A percentile compares a stretch with the other conserved stretches of the same genome.
These are phyloP conservation scores for Sporisorium iseilematis-ciliati DNA, from an alignment of 1,284 basidiomycete genomes.

Conservation along the genomic window DNA sequence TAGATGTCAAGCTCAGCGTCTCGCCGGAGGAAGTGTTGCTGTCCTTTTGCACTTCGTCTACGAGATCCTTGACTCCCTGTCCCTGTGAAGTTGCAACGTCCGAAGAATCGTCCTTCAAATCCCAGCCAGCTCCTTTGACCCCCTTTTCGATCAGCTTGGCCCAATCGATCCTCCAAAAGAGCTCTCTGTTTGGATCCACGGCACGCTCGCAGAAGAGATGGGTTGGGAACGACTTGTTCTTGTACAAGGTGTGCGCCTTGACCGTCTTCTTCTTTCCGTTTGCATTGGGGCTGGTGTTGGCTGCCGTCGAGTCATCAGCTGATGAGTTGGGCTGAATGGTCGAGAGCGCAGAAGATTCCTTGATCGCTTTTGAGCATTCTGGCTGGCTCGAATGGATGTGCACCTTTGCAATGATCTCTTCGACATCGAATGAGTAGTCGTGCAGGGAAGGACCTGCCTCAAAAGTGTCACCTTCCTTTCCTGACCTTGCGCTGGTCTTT, in stretches of 20 bases:
- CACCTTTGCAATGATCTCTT: conserved; percentile 49
- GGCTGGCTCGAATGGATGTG: conserved; percentile 29
- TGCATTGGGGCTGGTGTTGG: background rate
- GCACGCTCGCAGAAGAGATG: conserved; percentile 55
- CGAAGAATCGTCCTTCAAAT: conserved; percentile 50
- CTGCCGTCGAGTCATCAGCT: background rate
- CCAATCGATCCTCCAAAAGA: conserved; percentile 57
- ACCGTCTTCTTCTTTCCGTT: conserved; percentile 17
- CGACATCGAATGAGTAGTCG: conserved; percentile 50
- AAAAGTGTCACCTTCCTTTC: conserved; percentile 45
- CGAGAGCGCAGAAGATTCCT: conserved; percentile 28
- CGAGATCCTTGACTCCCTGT: conserved; percentile 53
- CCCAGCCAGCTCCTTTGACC: conserved; percentile 42
- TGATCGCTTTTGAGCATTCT: conserved; percentile 36
- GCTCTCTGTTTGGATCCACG: conserved; percentile 51
- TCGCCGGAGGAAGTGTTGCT: background rate
- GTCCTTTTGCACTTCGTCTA: conserved; percentile 38
- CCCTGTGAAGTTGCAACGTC: conserved; percentile 38
- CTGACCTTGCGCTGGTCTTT: conserved; percentile 39
- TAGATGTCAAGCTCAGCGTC: background rate
- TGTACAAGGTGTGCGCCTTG: conserved; percentile 30
- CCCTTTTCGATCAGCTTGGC: conserved; percentile 43
- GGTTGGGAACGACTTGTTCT: conserved; percentile 47
- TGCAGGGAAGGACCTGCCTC: conserved; percentile 48
- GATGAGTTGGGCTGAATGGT: conserved; percentile 10